Conservation (phyloP, 2,329 filamentous ascomycete genomes). For the Fusarium austroafricanum region DNA sequence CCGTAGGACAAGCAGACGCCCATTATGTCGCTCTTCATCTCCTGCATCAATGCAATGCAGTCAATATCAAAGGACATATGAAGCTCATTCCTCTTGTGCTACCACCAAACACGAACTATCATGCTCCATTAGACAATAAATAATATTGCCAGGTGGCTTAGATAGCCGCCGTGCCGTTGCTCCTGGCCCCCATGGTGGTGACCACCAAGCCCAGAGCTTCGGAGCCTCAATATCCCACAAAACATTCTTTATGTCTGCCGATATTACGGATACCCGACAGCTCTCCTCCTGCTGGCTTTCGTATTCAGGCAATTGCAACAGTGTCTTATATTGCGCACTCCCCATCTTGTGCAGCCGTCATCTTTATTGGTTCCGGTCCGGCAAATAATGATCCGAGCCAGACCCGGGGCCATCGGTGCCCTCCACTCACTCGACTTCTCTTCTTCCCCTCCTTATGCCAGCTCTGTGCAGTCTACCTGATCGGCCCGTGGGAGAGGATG, state of each 20-base stretch:
- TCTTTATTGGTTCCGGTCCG: slow-evolving; percentile 30
- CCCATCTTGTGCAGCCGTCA: slow-evolving; percentile 1
- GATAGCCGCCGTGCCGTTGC: slow-evolving; percentile 7
- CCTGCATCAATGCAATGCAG: slow-evolving; percentile 12
- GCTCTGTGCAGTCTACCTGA: background rate
- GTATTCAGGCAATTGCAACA: background rate
- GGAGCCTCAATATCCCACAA: slow-evolving; percentile 17
- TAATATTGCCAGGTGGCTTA: slow-evolving; percentile 7
- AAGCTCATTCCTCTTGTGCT: slow-evolving; percentile 16
- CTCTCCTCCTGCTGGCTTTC: background rate
- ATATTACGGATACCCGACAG: background rate
- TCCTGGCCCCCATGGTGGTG: background rate
- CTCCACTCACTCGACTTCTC: slow-evolving; percentile 29
- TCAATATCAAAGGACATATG: slow-evolving; percentile 6
- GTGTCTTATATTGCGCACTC: background rate
- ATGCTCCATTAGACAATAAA: background rate
- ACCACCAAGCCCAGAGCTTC: slow-evolving; percentile 1
- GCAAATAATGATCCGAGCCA: slow-evolving; percentile 32
- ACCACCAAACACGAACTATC: slow-evolving; percentile 31
- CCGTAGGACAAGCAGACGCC: slow-evolving; percentile 23
- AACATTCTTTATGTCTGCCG: background rate
- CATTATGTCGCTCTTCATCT: slow-evolving; percentile 4
- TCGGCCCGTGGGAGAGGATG: background rate
- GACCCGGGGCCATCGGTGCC: slow-evolving; percentile 33
- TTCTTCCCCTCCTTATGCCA: slow-evolving; percentile 14